Base-by-base conservation (phyloP, 345 rosid genomes). In the Erodium maritimum region DNA sequence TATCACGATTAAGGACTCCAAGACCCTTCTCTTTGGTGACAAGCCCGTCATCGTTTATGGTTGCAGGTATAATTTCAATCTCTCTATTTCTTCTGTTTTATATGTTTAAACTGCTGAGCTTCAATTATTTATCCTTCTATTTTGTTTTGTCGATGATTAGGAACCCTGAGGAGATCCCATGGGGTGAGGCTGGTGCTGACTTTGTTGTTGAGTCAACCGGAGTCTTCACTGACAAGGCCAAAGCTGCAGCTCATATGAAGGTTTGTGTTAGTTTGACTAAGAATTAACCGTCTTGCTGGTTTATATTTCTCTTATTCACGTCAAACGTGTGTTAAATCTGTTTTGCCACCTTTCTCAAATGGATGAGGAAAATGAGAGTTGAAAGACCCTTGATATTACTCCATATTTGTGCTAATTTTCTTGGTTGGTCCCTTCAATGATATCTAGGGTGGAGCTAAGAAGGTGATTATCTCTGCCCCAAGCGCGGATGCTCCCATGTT, bases 161-260 rank as follows among this genome's bases (percentile, higher is more conserved):
- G 54, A 83, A 83, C 56, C 89, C 89, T 2, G 89, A 80, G 63
- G 89, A 83, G 60, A 83, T 80, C 61, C 89, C 89, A 45, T 83
- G 89, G 89, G 79, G 73, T 5, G 71, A 76, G 67, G 48, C 79
- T 54, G 89, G 86, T 10, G 86, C 89, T 60, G 89, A 80, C 0
- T 80, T 20, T 42, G 66, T 83, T 2, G 89, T 83, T 2, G 89
- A 83, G 62, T 80, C 89, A 63, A 83, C 86, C 20, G 89, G 89
- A 29, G 88, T 82, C 65, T 82, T 82, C 68, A 82, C 85, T 14
- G 88, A 79, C 66, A 77, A 82, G 73, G 89, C 80, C 60, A 83
- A 83, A 52, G 89, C 89, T 55, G 75, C 89, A 63, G 80, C 86
- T 19, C 89, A 83, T 77, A 66, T 83, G 72, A 83, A 83, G 89